These are phyloP conservation scores for Fusarium compactum DNA, from an alignment of 2,329 filamentous ascomycete species.

Conservation along the genomic window DNA sequence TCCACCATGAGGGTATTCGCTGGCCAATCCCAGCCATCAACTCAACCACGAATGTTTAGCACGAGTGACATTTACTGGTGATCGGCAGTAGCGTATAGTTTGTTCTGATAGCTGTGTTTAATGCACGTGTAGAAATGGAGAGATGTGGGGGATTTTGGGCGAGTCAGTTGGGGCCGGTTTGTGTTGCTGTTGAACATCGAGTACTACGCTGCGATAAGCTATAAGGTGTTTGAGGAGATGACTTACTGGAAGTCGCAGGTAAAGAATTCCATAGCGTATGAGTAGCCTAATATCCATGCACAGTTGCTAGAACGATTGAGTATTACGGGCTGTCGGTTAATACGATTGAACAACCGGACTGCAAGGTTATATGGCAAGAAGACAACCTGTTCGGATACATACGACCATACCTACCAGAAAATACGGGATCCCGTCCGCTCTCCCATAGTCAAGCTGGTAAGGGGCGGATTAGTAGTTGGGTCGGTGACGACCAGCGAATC, in stretches of 20 bases:
- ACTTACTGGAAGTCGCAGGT: background rate
- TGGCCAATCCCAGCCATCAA: constrained; percentile 34
- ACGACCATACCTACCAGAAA: background rate
- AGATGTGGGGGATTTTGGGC: background rate
- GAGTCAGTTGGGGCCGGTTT: background rate
- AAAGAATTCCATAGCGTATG: background rate
- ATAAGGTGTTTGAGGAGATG: background rate
- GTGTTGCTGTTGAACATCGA: background rate
- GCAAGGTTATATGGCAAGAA: rapidly evolving
- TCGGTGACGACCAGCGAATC: background rate
- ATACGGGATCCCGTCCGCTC: background rate
- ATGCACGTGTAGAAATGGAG: constrained; percentile 19
- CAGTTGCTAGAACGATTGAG: background rate
- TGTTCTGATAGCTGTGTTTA: background rate
- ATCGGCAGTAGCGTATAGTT: background rate
- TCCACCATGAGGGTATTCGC: constrained; percentile 24
- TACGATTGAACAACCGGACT: rapidly evolving
- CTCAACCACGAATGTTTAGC: constrained; percentile 34
- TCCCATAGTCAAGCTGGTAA: background rate
- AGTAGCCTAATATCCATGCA: background rate
- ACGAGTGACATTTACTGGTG: background rate
- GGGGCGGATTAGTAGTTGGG: background rate
- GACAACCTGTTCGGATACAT: rapidly evolving
- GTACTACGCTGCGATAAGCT: background rate
- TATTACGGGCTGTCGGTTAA: background rate